Evolutionary conservation across 257 asterid species (phyloP), one percentile per base, ranked within the genome.

Genomic region (Rubia yunnanensis): DNA sequence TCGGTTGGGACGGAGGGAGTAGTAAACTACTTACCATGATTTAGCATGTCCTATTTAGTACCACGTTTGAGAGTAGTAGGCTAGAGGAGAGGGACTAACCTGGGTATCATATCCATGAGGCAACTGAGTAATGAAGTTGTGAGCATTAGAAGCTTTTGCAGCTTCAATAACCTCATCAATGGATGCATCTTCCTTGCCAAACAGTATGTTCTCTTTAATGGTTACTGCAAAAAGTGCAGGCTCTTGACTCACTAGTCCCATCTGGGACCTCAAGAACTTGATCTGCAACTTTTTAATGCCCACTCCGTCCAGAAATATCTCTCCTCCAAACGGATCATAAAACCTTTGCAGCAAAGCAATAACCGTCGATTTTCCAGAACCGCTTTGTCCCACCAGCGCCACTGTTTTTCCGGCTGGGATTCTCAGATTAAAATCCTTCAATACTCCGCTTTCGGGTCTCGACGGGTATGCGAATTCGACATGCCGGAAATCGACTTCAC

Each of bases 211-310:
- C 59, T 92, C 98, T 67, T 80, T 89, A 32, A 92, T 89, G 1
- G 94, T 77, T 36, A 95, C 86, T 1, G 94, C 98, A 58, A 89
- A 92, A 6, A 92, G 85, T 4, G 95, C 91, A 4, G 98, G 98
- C 77, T 92, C 97, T 58, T 92, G 98, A 71, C 97, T 92, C 18
- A 92, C 97, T 64, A 92, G 67, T 35, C 98, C 98, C 98, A 89
- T 89, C 66, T 85, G 97, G 1, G 96, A 84, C 81, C 98, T 89
- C 49, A 92, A 70, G 96, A 97, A 92, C 74, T 84, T 92, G 44
- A 89, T 79, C 35, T 89, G 96, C 77, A 92, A 48, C 76, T 83
- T 87, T 65, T 83, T 89, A 28, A 87, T 85, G 60, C 76, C 73
- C 46, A 89, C 80, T 3, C 96, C 97, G 69, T 92, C 97, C 1